These are phyloP conservation scores for Bidens hawaiensis DNA, from an alignment of 140 eudicot genomes.

Conservation along the genomic window DNA sequence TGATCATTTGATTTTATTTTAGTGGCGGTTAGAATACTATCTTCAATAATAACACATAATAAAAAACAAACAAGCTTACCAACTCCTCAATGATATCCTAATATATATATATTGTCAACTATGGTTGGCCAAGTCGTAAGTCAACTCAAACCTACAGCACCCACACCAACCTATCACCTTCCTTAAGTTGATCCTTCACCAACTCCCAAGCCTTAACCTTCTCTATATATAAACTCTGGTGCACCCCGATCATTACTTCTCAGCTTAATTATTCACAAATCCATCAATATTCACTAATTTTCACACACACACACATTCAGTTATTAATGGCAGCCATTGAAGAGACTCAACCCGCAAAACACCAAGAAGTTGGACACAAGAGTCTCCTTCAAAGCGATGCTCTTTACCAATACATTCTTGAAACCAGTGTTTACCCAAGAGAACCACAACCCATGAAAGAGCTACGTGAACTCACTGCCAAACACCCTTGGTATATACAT, in stretches of 20 bases:
- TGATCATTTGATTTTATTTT: too few relatives aligned
- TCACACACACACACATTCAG: background rate
- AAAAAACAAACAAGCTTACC: background rate
- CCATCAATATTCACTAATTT: background rate
- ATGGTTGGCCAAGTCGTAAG: background rate
- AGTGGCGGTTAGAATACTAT: too few relatives aligned
- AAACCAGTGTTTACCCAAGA: slow-evolving; percentile 60
- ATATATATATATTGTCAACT: background rate
- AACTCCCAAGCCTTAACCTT: background rate
- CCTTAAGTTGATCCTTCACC: background rate
- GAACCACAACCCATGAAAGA: slow-evolving; percentile 69
- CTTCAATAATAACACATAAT: background rate
- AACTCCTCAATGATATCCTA: background rate
- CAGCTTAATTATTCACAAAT: background rate
- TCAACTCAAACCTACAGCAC: background rate
- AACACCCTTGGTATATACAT: slow-evolving; percentile 55
- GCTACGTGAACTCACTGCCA: slow-evolving; percentile 59
- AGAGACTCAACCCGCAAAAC: slow-evolving; percentile 39
- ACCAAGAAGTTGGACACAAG: slow-evolving; percentile 81
- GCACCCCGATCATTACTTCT: background rate
- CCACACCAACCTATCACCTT: background rate
- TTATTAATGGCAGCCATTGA: slow-evolving; percentile 30
- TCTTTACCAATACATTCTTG: slow-evolving; percentile 73
- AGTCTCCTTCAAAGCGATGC: slow-evolving; percentile 77
- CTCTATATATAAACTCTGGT: background rate